Percentiles rank a stretch among this genome's conserved stretches.
These are phyloP conservation scores for Backusella luteola DNA, from an alignment of 192 early-diverging fungal species.

Conservation along the genomic window DNA sequence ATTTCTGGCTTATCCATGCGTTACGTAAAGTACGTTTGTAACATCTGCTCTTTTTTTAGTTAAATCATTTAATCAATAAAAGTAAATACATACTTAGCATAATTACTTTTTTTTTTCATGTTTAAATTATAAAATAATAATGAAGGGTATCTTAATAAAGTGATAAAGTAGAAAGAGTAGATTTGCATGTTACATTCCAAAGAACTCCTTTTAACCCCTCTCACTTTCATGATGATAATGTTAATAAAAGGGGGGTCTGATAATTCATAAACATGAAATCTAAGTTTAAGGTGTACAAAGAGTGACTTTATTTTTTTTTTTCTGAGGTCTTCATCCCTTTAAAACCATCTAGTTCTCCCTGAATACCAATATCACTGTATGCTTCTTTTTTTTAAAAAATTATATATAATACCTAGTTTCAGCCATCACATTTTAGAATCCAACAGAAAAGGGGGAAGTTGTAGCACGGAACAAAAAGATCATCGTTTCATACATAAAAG, in stretches of 20 bases:
- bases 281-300: neutral
- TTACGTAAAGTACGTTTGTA: conserved; percentile 52
- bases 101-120: neutral
- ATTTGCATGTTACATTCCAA: neutral
- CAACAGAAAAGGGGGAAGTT: neutral
- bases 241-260: neutral
- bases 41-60: neutral
- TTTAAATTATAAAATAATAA: neutral
- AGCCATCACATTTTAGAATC: neutral
- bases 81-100: neutral
- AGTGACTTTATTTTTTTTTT: neutral
- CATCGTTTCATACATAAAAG: neutral
- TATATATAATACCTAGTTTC: neutral
- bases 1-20: conserved; percentile 75
- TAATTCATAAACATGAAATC: neutral
- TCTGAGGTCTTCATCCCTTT: neutral
- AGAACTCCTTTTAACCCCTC: neutral
- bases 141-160: neutral
- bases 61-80: neutral
- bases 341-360: neutral
- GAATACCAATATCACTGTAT: neutral
- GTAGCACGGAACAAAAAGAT: neutral
- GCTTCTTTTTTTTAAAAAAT: neutral
- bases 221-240: neutral
- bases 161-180: neutral